Base-by-base conservation (phyloP, 1,139 yeast genomes). In the Yamadazyma pseudoaaseri region DNA sequence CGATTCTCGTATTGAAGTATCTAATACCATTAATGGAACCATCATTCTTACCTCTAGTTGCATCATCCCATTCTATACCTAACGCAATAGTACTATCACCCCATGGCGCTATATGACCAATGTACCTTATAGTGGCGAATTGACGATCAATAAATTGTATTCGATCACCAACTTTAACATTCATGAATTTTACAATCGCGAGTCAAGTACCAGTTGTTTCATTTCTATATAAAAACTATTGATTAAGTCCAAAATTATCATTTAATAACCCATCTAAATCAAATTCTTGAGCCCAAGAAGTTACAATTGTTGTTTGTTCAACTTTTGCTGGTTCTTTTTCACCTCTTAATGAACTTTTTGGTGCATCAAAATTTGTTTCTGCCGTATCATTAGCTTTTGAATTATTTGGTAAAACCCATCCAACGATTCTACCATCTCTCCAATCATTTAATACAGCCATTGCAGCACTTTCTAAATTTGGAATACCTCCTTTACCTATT, bases 401-500 rank as follows among this genome's bases (percentile, higher is more conserved):
- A 7, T 80, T 71, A 47, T 83, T 86, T 30, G 97, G 96, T 48
- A 81, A 60, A 2, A 89, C 80, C 96, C 97, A 92, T 30, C 97
- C 96, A 36, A 82, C 63, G 48, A 92, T 77, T 56, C 95, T 79
- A 38, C 98, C 98, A 60, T 90, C 97, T 64, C 97, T 81, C 97
- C 97, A 94, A 62, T 92, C 99, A 48, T 79, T 86, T 52, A 94
- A 72, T 4, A 92, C 85, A 22, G 86, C 72, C 49, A 76, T 61
- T 26, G 95, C 96, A 9, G 98, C 96, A 43, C 92, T 73, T 38
- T 79, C 81, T 48, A 92, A 60, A 58, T 92, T 89, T 34, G 98
- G 96, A 37, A 92, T 64, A 52, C 98, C 99, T 30, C 96, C 96
- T 56, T 78, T 85, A 33, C 96, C 89, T 45, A 92, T 71, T 59